Evolutionary conservation across 768 basidiomycete species (phyloP).

Genomic region (Mycena kentingensis): DNA sequence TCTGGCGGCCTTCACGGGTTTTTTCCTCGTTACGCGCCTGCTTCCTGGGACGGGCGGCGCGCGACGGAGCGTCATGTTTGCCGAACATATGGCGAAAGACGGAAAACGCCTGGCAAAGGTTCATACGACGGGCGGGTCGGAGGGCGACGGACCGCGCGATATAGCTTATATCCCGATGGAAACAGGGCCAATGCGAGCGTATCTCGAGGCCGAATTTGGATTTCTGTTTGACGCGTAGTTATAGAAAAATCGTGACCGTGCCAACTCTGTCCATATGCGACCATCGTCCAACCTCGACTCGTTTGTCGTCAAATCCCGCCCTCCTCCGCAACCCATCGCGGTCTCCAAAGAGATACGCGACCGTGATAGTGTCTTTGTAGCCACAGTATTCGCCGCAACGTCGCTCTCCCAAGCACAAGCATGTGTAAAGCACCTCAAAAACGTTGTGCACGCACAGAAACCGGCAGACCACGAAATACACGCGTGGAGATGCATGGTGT

Average conservation of each 20-base stretch:
- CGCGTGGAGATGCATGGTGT: conserved; percentile 78
- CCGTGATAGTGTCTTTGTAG: conserved; percentile 72
- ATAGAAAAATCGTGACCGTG: neutral
- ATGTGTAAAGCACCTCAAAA: conserved; percentile 52
- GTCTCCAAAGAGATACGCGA: conserved; percentile 78
- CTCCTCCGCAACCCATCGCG: conserved; percentile 47
- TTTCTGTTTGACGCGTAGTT: conserved; percentile 16
- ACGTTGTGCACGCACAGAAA: conserved; percentile 57
- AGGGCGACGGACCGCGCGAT: conserved; percentile 22
- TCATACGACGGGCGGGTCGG: conserved; percentile 52
- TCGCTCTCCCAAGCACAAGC: conserved; percentile 53
- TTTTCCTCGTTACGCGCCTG: conserved; percentile 21
- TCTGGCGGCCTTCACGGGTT: conserved; percentile 21
- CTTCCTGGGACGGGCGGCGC: conserved; percentile 23
- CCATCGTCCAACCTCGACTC: conserved; percentile 45
- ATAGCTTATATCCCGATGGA: conserved; percentile 19
- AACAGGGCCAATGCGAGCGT: conserved; percentile 18
- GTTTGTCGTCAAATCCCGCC: conserved; percentile 50
- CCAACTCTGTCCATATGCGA: too few species aligned
- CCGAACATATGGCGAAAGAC: conserved; percentile 19
- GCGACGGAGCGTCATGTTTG: conserved; percentile 19
- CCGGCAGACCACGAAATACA: conserved; percentile 72
- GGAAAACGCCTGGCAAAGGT: conserved; percentile 40
- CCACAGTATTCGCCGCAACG: conserved; percentile 57
- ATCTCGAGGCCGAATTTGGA: conserved; percentile 19